phyloP scores from a whole-genome alignment of 1,284 basidiomycete species.

The Lentinula novae-zelandiae region DNA sequence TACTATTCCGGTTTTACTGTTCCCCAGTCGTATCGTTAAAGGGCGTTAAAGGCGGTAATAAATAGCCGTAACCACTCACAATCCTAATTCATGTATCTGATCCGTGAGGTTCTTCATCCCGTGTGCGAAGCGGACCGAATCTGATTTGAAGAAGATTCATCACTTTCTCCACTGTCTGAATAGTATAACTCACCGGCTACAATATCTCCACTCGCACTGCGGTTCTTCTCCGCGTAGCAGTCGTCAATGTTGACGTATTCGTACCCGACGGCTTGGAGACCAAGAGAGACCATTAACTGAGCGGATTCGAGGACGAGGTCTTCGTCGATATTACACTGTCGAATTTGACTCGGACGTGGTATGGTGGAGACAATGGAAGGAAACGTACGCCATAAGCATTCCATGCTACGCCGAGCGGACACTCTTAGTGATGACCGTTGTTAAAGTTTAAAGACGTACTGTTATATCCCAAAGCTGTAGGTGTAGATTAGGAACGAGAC shows the following conservation, averaged over 20 bases:
- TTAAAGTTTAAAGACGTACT: conserved; percentile 1
- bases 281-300: conserved; percentile 37
- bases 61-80: conserved; percentile 30
- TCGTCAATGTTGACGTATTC: conserved; percentile 50
- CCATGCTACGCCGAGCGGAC: conserved; percentile 18
- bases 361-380: not conserved
- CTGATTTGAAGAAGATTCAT: conserved; percentile 16
- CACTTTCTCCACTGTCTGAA: not conserved
- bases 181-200: conserved; percentile 27
- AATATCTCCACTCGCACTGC: conserved; percentile 40
- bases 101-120: conserved; percentile 45
- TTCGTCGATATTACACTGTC: conserved; percentile 44
- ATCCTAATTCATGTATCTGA: conserved; percentile 40
- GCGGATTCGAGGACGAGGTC: conserved; percentile 38
- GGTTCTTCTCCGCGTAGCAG: conserved; percentile 47
- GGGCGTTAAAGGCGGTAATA: not conserved
- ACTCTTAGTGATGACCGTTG: not conserved
- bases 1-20: conserved; percentile 31
- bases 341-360: too few relatives aligned
- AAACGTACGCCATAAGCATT: conserved; percentile 22
- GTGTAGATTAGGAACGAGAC: not conserved
- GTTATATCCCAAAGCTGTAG: conserved; percentile 12
- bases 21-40: not conserved
- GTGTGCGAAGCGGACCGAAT: conserved; percentile 33
- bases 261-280: conserved; percentile 51